phyloP scores from a whole-genome alignment of 345 rosid species.

The Acer negundo region DNA sequence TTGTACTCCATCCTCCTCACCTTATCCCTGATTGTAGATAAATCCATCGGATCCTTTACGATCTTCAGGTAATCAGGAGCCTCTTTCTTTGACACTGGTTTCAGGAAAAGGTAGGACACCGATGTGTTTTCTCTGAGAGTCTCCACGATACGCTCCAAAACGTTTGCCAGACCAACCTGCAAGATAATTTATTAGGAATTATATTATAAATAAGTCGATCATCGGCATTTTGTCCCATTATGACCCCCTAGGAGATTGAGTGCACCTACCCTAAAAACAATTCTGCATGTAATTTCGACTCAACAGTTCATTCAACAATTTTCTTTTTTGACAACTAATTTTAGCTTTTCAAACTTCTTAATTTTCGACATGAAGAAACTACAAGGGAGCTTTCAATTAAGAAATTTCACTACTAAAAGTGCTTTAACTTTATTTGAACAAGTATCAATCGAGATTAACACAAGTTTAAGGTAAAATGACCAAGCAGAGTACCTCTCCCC shows the following conservation, averaged over 20 bases:
- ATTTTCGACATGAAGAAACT: constrained; percentile 1
- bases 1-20: constrained; percentile 86
- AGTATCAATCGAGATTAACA: not conserved
- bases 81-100: constrained; percentile 87
- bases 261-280: not conserved
- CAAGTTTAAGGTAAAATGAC: constrained; percentile 8
- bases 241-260: not conserved
- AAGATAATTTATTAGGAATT: not conserved
- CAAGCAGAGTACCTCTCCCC: constrained; percentile 70
- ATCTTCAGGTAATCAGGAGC: constrained; percentile 83
- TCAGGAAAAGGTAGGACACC: constrained; percentile 82
- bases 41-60: constrained; percentile 81
- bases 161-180: constrained; percentile 87
- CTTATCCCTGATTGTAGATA: constrained; percentile 78
- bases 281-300: not conserved
- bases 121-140: constrained; percentile 55
- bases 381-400: not conserved
- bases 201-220: not conserved
- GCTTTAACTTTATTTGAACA: not conserved
- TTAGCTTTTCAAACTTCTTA: not conserved
- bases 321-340: not conserved
- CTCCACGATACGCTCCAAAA: constrained; percentile 79
- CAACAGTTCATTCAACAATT: not conserved
- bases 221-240: not conserved
- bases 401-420: not conserved